Base-by-base conservation (phyloP, 176 grass and related monocot species). In the Cenchrus purpureus region DNA sequence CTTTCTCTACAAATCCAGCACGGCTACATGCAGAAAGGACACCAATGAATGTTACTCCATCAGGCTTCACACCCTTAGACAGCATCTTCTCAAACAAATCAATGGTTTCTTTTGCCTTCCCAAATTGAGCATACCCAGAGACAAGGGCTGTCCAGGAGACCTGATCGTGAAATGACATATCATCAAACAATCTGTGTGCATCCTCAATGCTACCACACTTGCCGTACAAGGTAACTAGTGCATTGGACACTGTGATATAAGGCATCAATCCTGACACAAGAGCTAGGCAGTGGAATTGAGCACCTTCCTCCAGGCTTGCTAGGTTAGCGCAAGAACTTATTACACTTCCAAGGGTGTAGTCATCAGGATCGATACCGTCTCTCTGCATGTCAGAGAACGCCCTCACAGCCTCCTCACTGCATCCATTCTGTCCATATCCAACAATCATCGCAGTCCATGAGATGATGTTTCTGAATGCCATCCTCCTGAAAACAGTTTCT, bases 81-180 rank as follows among this genome's bases (percentile, higher is more conserved):
- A 94, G 7, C 92, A 91, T 91, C 45, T 85, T 82, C 75, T 91
- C 92, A 37, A 94, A 94, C 80, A 94, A 89, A 71, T 85, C 84
- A 3, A 91, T 85, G 8, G 92, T 91, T 89, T 94, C 89, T 75
- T 87, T 94, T 70, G 89, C 92, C 66, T 83, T 94, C 58, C 92
- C 89, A 87, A 89, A 91, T 14, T 94, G 92, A 51, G 92, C 89
- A 49, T 91, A 94, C 20, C 92, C 89, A 11, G 89, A 67, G 6
- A 91, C 92, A 60, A 94, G 65, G 40, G 92, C 92, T 37, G 92
- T 94, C 87, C 87, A 94, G 5, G 92, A 94, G 72, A 91, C 89
- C 17, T 89, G 82, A 67, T 91, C 92, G 0, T 79, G 87, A 62
- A 78, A 65, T 0, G 4, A 8, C 87, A 91, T 91, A 13, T 87